phyloP scores from a whole-genome alignment of 192 early-diverging fungal species.

The Backusella luteola region DNA sequence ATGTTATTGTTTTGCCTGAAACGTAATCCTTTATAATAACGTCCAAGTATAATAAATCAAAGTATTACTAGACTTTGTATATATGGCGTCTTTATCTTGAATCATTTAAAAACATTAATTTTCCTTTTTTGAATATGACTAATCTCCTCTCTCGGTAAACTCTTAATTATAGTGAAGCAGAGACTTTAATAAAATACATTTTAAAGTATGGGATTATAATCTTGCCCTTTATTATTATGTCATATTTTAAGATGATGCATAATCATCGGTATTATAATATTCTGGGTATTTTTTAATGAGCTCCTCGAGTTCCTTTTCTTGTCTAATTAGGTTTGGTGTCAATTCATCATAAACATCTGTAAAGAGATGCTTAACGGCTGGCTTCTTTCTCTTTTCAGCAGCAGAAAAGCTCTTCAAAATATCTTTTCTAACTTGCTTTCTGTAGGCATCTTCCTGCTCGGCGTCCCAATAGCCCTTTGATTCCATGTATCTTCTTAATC shows the following conservation, averaged over 20 bases:
- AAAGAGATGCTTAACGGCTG: conserved; percentile 79
- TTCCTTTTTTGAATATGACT: too few relatives aligned
- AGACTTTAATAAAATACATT: neutral
- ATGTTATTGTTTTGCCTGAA: too few relatives aligned
- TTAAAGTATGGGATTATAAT: neutral
- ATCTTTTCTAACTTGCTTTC: conserved; percentile 62
- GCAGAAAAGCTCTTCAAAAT: conserved; percentile 80
- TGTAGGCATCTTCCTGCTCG: conserved; percentile 63
- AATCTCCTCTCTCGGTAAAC: neutral
- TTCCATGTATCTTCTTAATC: conserved; percentile 91
- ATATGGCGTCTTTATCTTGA: too few relatives aligned
- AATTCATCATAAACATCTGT: conserved; percentile 92
- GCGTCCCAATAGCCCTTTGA: conserved; percentile 81
- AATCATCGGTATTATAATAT: conserved; percentile 57
- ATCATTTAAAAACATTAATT: too few relatives aligned
- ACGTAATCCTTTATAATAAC: too few relatives aligned
- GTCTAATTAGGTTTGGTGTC: conserved; percentile 72
- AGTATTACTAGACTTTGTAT: too few relatives aligned
- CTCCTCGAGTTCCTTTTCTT: conserved; percentile 75
- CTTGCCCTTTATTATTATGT: neutral
- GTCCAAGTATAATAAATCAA: too few relatives aligned
- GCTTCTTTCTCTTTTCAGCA: conserved; percentile 90
- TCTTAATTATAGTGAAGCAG: neutral
- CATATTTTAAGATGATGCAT: conserved; percentile 14
- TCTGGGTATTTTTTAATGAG: conserved; percentile 84